phyloP scores from a whole-genome alignment of 2,329 filamentous ascomycete genomes.

The Penicillium sp. region DNA sequence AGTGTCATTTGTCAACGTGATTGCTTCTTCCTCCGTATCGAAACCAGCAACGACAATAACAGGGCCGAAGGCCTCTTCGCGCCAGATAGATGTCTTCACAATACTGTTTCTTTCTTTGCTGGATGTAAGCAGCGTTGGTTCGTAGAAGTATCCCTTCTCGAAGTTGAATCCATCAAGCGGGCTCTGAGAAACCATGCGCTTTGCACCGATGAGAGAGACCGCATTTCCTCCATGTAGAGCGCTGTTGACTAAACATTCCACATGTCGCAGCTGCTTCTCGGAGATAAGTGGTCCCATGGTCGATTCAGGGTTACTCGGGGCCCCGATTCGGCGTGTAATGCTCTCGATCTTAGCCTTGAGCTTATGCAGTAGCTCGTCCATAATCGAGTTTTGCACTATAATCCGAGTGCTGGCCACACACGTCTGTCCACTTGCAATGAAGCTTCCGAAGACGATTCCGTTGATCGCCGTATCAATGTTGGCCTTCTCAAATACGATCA shows the following conservation, averaged over 20 bases:
- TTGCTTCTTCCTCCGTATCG: constrained; percentile 47
- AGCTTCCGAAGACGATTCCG: constrained; percentile 42
- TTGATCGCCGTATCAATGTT: constrained; percentile 32
- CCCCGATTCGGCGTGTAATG: constrained; percentile 17
- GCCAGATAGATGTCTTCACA: constrained; percentile 30
- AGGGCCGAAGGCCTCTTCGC: constrained; percentile 51
- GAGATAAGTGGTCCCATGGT: constrained; percentile 22
- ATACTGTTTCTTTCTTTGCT: constrained; percentile 2
- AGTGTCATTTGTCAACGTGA: constrained; percentile 50
- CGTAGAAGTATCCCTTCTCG: constrained; percentile 17
- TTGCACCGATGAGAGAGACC: constrained; percentile 6
- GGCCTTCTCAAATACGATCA: constrained; percentile 34
- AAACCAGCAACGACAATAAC: constrained; percentile 51
- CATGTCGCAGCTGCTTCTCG: constrained; percentile 11
- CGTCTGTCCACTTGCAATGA: constrained; percentile 56
- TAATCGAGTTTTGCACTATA: constrained; percentile 49
- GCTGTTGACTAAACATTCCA: constrained; percentile 10
- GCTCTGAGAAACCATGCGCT: constrained; percentile 12
- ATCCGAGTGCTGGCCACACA: constrained; percentile 56
- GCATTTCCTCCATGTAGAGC: constrained; percentile 2
- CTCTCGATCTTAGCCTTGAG: constrained; percentile 50
- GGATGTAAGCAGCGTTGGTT: constrained; percentile 16
- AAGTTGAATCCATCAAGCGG: constrained; percentile 16
- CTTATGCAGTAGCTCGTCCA: constrained; percentile 38
- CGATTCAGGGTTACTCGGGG: constrained; percentile 12